Evolutionary conservation across 345 rosid genomes (phyloP).

Genomic region (Melaleuca quinquenervia): DNA sequence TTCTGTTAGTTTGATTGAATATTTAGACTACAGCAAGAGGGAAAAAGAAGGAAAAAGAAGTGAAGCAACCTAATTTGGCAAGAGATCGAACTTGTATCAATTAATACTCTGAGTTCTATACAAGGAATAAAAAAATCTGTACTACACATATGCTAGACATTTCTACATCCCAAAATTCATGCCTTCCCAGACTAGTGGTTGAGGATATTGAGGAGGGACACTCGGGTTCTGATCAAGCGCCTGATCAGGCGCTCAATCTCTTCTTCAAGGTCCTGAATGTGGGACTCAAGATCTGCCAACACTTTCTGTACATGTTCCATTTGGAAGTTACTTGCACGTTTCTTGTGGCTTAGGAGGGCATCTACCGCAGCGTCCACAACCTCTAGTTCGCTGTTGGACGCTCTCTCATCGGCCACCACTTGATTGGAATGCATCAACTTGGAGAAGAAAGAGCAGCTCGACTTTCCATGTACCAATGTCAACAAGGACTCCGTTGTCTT

Average conservation of each 20-base stretch:
- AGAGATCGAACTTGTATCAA: not conserved
- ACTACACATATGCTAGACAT: not conserved
- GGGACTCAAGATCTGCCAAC: conserved; percentile 16
- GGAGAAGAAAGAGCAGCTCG: conserved; percentile 19
- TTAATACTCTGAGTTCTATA: not conserved
- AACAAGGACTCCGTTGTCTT: conserved; percentile 20
- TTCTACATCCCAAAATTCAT: not conserved
- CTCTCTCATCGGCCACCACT: conserved; percentile 6
- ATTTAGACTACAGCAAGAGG: not conserved
- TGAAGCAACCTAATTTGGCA: not conserved
- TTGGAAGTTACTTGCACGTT: not conserved
- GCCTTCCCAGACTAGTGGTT: not conserved
- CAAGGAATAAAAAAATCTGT: not conserved
- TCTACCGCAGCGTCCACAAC: conserved; percentile 13
- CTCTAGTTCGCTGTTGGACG: conserved; percentile 14
- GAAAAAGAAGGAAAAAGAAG: not conserved
- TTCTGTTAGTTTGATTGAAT: not conserved
- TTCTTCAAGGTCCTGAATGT: conserved; percentile 40
- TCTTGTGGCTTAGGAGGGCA: not conserved
- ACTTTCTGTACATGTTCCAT: conserved; percentile 4
- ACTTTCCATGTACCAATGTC: conserved; percentile 21
- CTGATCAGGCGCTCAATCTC: conserved; percentile 28
- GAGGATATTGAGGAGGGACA: conserved; percentile 30
- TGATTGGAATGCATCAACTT: conserved; percentile 20
- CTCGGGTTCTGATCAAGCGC: conserved; percentile 29